A percentile compares a stretch with the other conserved stretches of the same genome.
Evolutionary conservation across 208 protist species (phyloP).

Genomic region (Phytomonas serpens): DNA sequence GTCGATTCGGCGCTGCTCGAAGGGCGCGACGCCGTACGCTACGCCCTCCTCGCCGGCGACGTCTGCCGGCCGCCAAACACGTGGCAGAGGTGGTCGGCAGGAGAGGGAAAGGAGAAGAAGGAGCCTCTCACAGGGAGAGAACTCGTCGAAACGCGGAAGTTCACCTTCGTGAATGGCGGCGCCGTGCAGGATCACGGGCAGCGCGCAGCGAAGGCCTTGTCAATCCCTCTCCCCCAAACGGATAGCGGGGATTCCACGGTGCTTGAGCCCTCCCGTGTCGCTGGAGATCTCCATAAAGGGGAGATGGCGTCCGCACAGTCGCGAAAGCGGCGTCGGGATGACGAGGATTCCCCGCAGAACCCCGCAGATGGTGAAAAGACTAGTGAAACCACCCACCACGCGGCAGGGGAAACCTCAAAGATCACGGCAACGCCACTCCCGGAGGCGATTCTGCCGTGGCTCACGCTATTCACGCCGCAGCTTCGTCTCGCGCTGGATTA

Average conservation of each 20-base stretch:
- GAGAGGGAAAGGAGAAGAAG: not conserved
- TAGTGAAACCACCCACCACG: not conserved
- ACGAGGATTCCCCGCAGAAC: not conserved
- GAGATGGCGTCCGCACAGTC: not conserved
- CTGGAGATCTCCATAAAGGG: too few relatives aligned
- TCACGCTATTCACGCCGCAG: constrained; percentile 68
- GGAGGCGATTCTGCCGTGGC: constrained; percentile 48
- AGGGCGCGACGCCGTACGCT: not conserved
- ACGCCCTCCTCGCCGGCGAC: constrained; percentile 26
- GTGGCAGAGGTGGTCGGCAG: constrained; percentile 19
- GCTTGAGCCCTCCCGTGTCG: too few relatives aligned
- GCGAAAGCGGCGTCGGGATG: not conserved
- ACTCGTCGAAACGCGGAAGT: constrained; percentile 6
- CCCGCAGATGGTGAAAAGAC: not conserved
- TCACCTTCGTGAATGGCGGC: constrained; percentile 74
- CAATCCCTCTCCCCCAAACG: not conserved
- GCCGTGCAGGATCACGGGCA: constrained; percentile 75
- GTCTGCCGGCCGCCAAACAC: constrained; percentile 17
- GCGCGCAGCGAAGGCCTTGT: constrained; percentile 15
- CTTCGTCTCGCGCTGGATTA: constrained; percentile 39
- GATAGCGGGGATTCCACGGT: not conserved
- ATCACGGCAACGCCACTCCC: not conserved
- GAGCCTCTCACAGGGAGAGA: not conserved
- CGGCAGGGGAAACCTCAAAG: too few relatives aligned
- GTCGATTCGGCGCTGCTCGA: constrained; percentile 24